Conservation (phyloP, 257 asterid genomes). For the Plantago ovata region DNA sequence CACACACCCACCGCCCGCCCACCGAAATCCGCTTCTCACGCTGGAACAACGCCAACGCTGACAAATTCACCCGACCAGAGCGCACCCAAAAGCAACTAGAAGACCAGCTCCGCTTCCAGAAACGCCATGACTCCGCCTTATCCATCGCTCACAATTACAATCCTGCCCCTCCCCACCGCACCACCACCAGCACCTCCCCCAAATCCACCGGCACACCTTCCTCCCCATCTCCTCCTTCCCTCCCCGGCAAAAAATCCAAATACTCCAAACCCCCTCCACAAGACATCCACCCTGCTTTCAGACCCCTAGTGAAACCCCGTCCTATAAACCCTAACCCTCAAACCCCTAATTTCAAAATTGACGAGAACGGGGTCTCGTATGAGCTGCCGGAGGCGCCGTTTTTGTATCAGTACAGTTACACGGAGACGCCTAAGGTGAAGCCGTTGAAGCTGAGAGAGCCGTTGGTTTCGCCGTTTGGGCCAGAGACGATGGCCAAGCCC, state of each 20-base stretch:
- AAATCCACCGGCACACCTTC: slow-evolving; percentile 91
- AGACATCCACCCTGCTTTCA: slow-evolving; percentile 57
- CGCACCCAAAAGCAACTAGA: slow-evolving; percentile 69
- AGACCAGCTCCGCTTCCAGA: slow-evolving; percentile 66
- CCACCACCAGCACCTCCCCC: slow-evolving; percentile 59
- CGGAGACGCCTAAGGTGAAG: slow-evolving; percentile 87
- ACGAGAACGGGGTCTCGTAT: slow-evolving; percentile 69
- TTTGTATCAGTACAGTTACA: slow-evolving; percentile 86
- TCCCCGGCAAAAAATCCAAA: slow-evolving; percentile 77
- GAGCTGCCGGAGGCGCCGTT: slow-evolving; percentile 82
- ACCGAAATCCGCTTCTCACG: slow-evolving; percentile 84
- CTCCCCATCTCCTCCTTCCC: slow-evolving; percentile 74
- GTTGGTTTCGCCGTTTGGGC: slow-evolving; percentile 81
- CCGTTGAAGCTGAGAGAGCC: slow-evolving; percentile 84
- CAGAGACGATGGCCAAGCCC: slow-evolving; percentile 70
- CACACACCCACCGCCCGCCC: slow-evolving; percentile 42
- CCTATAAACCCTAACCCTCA: slow-evolving; percentile 19
- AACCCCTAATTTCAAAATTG: slow-evolving; percentile 46
- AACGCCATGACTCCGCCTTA: slow-evolving; percentile 71
- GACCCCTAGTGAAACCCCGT: slow-evolving; percentile 31
- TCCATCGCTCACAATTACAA: slow-evolving; percentile 59
- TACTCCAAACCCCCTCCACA: slow-evolving; percentile 43
- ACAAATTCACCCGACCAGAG: slow-evolving; percentile 54
- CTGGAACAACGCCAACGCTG: slow-evolving; percentile 98
- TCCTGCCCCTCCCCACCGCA: slow-evolving; percentile 78